These are phyloP conservation scores for Calocybe gambosa DNA, from an alignment of 1,284 basidiomycete species.

Conservation along the genomic window DNA sequence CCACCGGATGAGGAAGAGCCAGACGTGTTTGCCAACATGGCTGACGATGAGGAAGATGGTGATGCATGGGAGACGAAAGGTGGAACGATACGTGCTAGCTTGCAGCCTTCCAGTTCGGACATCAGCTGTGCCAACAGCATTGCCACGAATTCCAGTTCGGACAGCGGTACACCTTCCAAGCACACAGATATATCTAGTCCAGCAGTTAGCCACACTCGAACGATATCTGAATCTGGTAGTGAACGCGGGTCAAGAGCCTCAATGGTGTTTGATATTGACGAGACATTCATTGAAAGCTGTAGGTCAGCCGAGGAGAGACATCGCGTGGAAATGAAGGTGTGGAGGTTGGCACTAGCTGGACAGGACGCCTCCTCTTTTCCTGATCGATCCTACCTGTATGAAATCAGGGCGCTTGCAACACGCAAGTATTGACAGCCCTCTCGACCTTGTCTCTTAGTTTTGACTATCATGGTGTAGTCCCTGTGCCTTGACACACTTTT, in stretches of 20 bases:
- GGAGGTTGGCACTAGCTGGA: conserved; percentile 50
- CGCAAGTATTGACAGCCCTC: conserved; percentile 54
- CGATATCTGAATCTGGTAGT: conserved; percentile 66
- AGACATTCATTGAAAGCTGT: conserved; percentile 66
- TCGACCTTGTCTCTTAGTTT: conserved; percentile 9
- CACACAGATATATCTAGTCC: conserved; percentile 48
- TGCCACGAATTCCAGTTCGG: conserved; percentile 22
- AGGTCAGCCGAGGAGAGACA: conserved; percentile 75
- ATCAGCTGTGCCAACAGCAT: conserved; percentile 29
- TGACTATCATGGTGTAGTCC: conserved; percentile 4
- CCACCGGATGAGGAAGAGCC: conserved; percentile 88
- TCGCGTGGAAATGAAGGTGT: conserved; percentile 74
- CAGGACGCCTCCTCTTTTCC: conserved; percentile 40
- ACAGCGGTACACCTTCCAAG: conserved; percentile 29
- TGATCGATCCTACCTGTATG: conserved; percentile 61
- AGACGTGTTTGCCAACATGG: conserved; percentile 86
- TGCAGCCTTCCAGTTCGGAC: conserved; percentile 36
- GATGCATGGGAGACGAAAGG: conserved; percentile 66
- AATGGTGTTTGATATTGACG: conserved; percentile 67
- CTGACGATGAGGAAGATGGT: conserved; percentile 78
- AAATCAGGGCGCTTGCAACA: conserved; percentile 76
- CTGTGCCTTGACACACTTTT: conserved; percentile 1
- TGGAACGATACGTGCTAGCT: conserved; percentile 69
- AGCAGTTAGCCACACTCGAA: conserved; percentile 55
- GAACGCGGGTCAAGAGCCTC: conserved; percentile 72